Evolutionary conservation across 139 green algal species (phyloP).

Genomic region (Astrephomene gubernaculifera): DNA sequence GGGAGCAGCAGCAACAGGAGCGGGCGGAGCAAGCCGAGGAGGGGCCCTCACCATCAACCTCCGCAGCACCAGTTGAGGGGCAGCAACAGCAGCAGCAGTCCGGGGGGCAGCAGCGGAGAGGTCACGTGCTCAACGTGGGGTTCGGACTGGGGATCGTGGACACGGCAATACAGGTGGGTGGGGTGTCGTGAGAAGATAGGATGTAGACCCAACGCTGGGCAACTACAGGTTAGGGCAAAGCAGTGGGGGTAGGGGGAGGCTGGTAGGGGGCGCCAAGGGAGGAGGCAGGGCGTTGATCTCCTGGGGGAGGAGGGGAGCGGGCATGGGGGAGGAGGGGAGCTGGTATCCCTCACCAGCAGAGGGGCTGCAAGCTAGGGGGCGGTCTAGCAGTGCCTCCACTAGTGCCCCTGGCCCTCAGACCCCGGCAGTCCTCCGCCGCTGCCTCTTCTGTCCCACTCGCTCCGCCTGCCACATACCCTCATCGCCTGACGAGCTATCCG

Average conservation of each 20-base stretch:
- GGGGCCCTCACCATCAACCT: not conserved
- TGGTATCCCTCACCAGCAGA: too few species aligned
- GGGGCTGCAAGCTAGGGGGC: too few species aligned
- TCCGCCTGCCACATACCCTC: too few species aligned
- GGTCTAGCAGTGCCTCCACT: too few species aligned
- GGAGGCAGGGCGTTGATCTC: not conserved
- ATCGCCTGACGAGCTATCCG: too few species aligned
- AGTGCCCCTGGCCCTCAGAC: too few species aligned
- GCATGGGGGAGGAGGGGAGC: not conserved
- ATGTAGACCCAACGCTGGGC: not conserved
- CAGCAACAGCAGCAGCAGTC: not conserved
- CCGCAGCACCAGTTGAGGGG: not conserved
- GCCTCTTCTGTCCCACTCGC: too few species aligned
- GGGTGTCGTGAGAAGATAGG: not conserved
- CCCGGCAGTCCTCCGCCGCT: too few species aligned
- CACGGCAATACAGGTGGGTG: slow-evolving; percentile 74
- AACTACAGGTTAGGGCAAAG: too few species aligned
- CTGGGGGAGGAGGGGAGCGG: not conserved
- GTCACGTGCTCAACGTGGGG: slow-evolving; percentile 95
- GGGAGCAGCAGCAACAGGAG: not conserved
- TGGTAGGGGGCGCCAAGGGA: not conserved
- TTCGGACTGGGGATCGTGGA: slow-evolving; percentile 97
- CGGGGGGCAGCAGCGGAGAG: slow-evolving; percentile 29
- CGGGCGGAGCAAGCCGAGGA: not conserved
- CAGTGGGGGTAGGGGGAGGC: not conserved